Conservation (phyloP, 2,329 filamentous ascomycete species). For the Verticillium klebahnii region DNA sequence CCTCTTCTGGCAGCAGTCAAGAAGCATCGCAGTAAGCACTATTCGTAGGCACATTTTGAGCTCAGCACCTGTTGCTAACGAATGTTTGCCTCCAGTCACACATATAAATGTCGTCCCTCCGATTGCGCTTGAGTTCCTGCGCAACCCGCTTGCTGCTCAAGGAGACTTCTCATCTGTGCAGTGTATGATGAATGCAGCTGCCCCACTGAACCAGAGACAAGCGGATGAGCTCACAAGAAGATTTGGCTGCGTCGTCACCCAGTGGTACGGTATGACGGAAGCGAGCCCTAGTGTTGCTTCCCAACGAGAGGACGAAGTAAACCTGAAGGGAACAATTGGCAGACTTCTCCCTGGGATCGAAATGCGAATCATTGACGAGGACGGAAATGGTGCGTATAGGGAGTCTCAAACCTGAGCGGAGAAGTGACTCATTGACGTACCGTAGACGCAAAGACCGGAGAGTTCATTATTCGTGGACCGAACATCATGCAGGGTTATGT, state of each 20-base stretch:
- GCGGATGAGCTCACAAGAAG: conserved; percentile 5
- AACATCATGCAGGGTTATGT: conserved; percentile 10
- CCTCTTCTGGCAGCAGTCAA: conserved; percentile 3
- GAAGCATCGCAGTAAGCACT: conserved; percentile 4
- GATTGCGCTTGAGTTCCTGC: conserved; percentile 8
- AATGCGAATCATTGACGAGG: conserved; percentile 6
- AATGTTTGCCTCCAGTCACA: conserved; percentile 1
- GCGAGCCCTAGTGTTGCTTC: conserved; percentile 9
- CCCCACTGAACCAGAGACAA: conserved; percentile 9
- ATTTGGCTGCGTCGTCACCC: conserved; percentile 8
- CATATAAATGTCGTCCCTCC: conserved; percentile 10
- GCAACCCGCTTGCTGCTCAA: neutral
- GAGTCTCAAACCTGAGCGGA: neutral
- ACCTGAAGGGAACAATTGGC: conserved; percentile 4
- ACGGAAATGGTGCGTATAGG: conserved; percentile 2
- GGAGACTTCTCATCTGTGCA: conserved; percentile 10
- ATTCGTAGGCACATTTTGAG: neutral
- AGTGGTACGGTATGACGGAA: conserved; percentile 14
- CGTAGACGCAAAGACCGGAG: conserved; percentile 3
- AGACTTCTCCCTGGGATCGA: conserved; percentile 5
- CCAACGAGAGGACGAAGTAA: conserved; percentile 5
- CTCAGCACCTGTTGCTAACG: neutral
- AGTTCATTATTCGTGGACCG: conserved; percentile 6
- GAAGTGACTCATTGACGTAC: neutral
- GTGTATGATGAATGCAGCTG: conserved; percentile 16